Percentiles rank a stretch among this genome's conserved stretches.
phyloP scores from a whole-genome alignment of 2,329 filamentous ascomycete genomes.

The Fusarium phyllophilum region DNA sequence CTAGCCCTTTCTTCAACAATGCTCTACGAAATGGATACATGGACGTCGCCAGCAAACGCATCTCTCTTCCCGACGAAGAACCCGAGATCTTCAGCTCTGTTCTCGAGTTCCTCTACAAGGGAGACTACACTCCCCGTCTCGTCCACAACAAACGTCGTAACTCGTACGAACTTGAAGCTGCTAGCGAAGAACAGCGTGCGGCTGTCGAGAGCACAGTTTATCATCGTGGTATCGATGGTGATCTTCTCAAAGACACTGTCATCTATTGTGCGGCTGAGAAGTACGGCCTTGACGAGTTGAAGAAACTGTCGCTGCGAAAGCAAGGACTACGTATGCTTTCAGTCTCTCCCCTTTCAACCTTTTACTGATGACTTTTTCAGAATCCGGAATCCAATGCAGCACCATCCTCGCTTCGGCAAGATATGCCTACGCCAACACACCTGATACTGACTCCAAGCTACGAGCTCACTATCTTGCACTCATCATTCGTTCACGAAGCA shows the following conservation, averaged over 20 bases:
- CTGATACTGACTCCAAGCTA: slow-evolving; percentile 89
- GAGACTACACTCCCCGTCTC: slow-evolving; percentile 88
- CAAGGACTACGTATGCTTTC: slow-evolving; percentile 78
- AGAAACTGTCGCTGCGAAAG: slow-evolving; percentile 85
- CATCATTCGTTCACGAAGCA: slow-evolving; percentile 87
- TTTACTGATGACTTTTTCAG: slow-evolving; percentile 45
- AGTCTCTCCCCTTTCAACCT: not conserved
- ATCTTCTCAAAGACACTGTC: slow-evolving; percentile 86
- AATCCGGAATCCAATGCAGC: slow-evolving; percentile 83
- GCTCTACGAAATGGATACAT: slow-evolving; percentile 50
- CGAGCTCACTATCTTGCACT: slow-evolving; percentile 91
- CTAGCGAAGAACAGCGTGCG: slow-evolving; percentile 55
- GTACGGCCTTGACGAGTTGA: slow-evolving; percentile 85
- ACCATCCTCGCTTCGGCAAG: slow-evolving; percentile 89
- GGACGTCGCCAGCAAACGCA: slow-evolving; percentile 66
- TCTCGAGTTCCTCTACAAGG: slow-evolving; percentile 92
- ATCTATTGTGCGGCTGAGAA: slow-evolving; percentile 90
- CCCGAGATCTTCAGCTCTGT: slow-evolving; percentile 91
- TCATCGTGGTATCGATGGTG: slow-evolving; percentile 70
- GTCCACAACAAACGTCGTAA: slow-evolving; percentile 83
- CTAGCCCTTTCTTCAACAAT: slow-evolving; percentile 78
- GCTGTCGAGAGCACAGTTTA: slow-evolving; percentile 74
- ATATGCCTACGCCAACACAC: slow-evolving; percentile 89
- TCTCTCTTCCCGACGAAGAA: slow-evolving; percentile 84
- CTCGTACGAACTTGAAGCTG: slow-evolving; percentile 83